Base-by-base conservation (phyloP, 73 alveolate genomes). In the Paraurostyla sp. region DNA sequence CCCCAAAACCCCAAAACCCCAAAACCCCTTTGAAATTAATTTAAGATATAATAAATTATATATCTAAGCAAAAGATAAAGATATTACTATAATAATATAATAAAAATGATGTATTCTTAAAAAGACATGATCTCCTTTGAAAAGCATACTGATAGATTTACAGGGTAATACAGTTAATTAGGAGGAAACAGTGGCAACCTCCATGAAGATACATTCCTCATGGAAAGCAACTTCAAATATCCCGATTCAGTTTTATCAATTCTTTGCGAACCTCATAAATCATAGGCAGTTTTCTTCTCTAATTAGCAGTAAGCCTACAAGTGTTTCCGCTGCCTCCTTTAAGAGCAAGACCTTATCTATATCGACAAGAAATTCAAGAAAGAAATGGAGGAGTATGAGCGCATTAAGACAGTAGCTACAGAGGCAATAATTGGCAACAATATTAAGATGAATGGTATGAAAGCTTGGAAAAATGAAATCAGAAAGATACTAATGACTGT, bases 321-420 rank as follows among this genome's bases (percentile, higher is more conserved):
- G 42, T 78, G 89, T 27, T 78, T 52, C 69, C 27, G 33, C 9
- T 78, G 89, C 59, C 60, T 78, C 9, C 46, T 54, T 3, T 30
- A 78, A 36, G 89, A 78, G 50, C 30, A 78, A 36, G 78, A 78
- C 60, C 89, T 78, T 0, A 54, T 78, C 25, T 54, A 52, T 41
- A 54, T 78, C 6, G 89, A 78, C 46, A 78, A 81, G 36, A 81
- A 57, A 50, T 81, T 51, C 59, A 54, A 81, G 54, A 57, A 52
- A 38, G 83, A 81, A 32, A 54, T 81, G 91, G 91, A 81, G 56
- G 81, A 81, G n/a, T 81, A 49, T 41, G 91, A 81, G 49, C 25
- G 82, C 25, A 81, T 81, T 30, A 81, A 81, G 60, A 13, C 41
- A 23, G 20, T 36, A n/a, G 71, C 91, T 3, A 68, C 75, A 13